A percentile compares a stretch with the other conserved stretches of the same genome.
Evolutionary conservation across 441 rosid species (phyloP).

Genomic region (Breynia disticha): DNA sequence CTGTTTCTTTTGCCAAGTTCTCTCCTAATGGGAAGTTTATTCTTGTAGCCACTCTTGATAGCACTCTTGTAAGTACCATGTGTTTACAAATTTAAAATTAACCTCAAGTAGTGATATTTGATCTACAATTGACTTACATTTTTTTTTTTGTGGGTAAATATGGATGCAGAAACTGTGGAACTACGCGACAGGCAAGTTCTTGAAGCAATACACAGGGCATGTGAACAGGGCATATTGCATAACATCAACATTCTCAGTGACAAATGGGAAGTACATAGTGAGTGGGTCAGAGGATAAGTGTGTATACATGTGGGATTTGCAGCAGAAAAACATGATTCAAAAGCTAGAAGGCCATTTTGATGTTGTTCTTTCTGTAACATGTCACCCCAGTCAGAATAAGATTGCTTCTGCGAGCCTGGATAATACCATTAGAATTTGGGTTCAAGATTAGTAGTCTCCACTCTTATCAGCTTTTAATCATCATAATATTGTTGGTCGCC

Average conservation of each 20-base stretch:
- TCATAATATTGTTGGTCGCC: too few relatives aligned
- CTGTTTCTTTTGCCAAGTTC: constrained; percentile 77
- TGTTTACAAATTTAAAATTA: not conserved
- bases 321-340: constrained; percentile 67
- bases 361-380: constrained; percentile 67
- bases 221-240: constrained; percentile 63
- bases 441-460: constrained; percentile 39
- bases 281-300: constrained; percentile 92
- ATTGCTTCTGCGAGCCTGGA: constrained; percentile 85
- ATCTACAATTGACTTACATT: not conserved
- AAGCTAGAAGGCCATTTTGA: constrained; percentile 80
- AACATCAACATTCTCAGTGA: constrained; percentile 83
- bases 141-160: not conserved
- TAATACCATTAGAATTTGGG: constrained; percentile 70
- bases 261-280: constrained; percentile 81
- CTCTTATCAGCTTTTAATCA: not conserved
- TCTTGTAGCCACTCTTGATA: constrained; percentile 75
- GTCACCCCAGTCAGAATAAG: constrained; percentile 63
- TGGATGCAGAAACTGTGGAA: constrained; percentile 70
- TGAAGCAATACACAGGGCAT: constrained; percentile 78
- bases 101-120: not conserved
- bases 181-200: constrained; percentile 75
- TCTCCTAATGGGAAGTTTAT: constrained; percentile 88
- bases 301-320: constrained; percentile 89
- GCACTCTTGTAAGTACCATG: constrained; percentile 54